Evolutionary conservation across 1,284 basidiomycete genomes (phyloP), one percentile per base, ranked within the genome.

Genomic region (Puccinia horiana): DNA sequence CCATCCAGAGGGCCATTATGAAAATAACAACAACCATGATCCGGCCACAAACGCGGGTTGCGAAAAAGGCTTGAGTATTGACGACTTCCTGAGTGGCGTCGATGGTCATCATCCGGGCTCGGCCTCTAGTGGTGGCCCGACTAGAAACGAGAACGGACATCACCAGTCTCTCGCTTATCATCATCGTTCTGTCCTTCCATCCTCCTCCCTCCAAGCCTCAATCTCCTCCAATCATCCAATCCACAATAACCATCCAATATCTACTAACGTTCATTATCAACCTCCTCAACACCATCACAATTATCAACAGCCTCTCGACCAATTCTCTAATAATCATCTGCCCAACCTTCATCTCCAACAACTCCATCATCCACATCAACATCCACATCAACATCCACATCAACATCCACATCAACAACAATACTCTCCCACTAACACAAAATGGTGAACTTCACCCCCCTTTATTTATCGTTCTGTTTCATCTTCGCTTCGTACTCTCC

Each of bases 11-110:
- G 65, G 65, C 0, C 42, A 47, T 44, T 69, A 47, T 29, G 65
- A 69, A 23, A 69, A 16, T 6, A 69, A 16, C 40, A 47, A 47
- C 23, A 69, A 16, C 65, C 40, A 16, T 29, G 18, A 23, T 6
- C 29, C 32, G 8, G 8, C 65, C 42, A 47, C 40, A 1, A 44
- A 20, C 20, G 63, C 42, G 63, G 63, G 35, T 5, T 2, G 2
- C 40, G n/a, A 69, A 26, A 69, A 69, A 18, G 42, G 65, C 9
- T 8, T 69, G 65, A 47, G 47, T 69, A 40, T 69, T 9, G 42
- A 47, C 65, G n/a, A 69, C n/a, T 69, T 69, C 65, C 65, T 69
- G 11, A 40, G 40, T 20, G 65, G 65, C 9, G 65, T 44, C 2
- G n/a, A 69, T 47, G 65, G 23, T 23, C 20, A 12, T 29, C 65